Conservation (phyloP, 2,329 filamentous ascomycete genomes). For the Colletotrichum acutatum region DNA sequence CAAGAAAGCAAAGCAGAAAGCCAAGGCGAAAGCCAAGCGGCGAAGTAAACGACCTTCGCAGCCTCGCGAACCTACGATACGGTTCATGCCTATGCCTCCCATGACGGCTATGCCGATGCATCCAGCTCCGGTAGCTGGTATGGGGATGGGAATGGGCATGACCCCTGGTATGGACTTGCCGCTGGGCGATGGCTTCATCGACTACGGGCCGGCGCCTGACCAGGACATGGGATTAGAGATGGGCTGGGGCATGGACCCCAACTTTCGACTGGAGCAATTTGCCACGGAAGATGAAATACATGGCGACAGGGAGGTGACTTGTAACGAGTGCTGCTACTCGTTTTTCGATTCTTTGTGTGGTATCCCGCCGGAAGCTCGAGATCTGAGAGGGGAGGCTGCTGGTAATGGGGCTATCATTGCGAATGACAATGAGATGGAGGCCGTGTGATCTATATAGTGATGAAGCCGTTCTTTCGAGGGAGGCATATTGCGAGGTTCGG, state of each 20-base stretch:
- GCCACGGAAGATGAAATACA: neutral
- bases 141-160: conserved; percentile 11
- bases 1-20: neutral
- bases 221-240: conserved; percentile 17
- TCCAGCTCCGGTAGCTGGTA: conserved; percentile 8
- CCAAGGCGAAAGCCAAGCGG: neutral
- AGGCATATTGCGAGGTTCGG: no score
- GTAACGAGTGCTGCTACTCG: conserved; percentile 14
- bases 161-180: neutral
- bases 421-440: conserved; percentile 27
- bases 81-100: conserved; percentile 22
- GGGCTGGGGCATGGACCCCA: conserved; percentile 16
- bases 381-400: conserved; percentile 5
- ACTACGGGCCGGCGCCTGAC: conserved; percentile 22
- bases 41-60: neutral
- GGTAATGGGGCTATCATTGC: neutral
- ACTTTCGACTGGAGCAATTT: conserved; percentile 7
- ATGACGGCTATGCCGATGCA: conserved; percentile 17
- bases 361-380: neutral
- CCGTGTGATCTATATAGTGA: neutral
- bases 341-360: conserved; percentile 27
- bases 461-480: neutral
- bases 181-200: conserved; percentile 26
- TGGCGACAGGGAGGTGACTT: conserved; percentile 1
- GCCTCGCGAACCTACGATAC: neutral